Evolutionary conservation across 1,284 basidiomycete species (phyloP), one percentile per base, ranked within the genome.

Genomic region (Leccinum fallax): DNA sequence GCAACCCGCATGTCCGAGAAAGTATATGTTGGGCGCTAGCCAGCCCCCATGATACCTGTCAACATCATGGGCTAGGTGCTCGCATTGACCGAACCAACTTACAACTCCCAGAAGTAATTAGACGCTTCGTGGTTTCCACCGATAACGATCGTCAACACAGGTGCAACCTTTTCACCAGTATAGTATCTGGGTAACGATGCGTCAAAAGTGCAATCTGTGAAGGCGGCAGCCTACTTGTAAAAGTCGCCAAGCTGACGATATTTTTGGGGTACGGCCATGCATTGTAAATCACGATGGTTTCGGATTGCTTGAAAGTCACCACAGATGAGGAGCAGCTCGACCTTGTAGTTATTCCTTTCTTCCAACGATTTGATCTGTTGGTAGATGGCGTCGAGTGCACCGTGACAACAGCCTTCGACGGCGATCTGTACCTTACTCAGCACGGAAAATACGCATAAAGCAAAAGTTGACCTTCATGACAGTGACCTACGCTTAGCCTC

Each of bases 101-200:
- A 95, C 90, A 98, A 79, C 74, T 99, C 97, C 91, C 94, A 96
- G 80, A 99, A 85, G 75, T 98, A 98, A 72, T 95, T 97, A 59
- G 94, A 96, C 4, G 95, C 95, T 77, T 99, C 97, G 74, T 99
- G 97, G 73, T 99, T 99, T 5, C 97, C 97, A 21, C 97, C 97
- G 69, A 99, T 97, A 57, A 98, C 88, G 34, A 99, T 81, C 0
- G 97, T 99, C 70, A 98, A 78, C 6, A 97, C 77, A 0, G 96
- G 95, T 0, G 97, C 97, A 7, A 73, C 79, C 67, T 84, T 88
- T 69, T 90, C 81, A 2, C 95, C 94, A 0, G 87, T 89, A 74
- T 98, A 99, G 75, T 98, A 97, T 70, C 90, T 90, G 59, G 52
- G 55, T 30, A 19, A 55, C 11, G 46, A 40, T 11, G 24, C 10